Conservation (phyloP, 2,329 filamentous ascomycete species). For the Claviceps sp. region DNA sequence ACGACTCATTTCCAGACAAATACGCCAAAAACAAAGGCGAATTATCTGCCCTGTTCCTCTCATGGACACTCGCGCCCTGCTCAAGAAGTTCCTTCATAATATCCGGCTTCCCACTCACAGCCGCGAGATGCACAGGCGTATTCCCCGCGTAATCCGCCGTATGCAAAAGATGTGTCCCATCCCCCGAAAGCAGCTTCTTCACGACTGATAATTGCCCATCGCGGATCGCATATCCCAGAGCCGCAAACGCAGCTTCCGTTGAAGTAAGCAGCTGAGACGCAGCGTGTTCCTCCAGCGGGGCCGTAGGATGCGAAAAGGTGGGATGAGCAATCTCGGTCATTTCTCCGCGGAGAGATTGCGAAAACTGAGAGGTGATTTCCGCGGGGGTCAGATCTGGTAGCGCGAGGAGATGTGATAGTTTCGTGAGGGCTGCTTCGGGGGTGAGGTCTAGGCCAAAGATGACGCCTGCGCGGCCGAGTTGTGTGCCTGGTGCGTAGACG, state of each 20-base stretch:
- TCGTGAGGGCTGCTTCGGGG: constrained; percentile 79
- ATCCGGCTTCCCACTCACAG: constrained; percentile 37
- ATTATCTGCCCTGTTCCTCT: constrained; percentile 50
- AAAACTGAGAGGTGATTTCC: constrained; percentile 59
- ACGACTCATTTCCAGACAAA: constrained; percentile 40
- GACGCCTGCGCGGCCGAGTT: constrained; percentile 69
- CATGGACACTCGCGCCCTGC: constrained; percentile 53
- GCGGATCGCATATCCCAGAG: constrained; percentile 67
- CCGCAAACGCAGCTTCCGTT: constrained; percentile 54
- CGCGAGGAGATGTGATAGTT: constrained; percentile 75
- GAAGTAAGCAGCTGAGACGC: constrained; percentile 27
- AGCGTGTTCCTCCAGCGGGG: constrained; percentile 27
- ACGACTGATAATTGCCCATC: constrained; percentile 55
- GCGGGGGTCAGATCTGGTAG: constrained; percentile 46
- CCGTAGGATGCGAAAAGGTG: constrained; percentile 62
- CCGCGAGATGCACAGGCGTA: constrained; percentile 49
- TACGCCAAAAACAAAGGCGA: constrained; percentile 52
- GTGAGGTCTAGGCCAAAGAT: constrained; percentile 85
- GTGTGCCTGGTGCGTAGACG: constrained; percentile 64
- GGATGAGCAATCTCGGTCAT: constrained; percentile 64
- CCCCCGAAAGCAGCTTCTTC: constrained; percentile 51
- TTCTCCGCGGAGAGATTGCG: constrained; percentile 66
- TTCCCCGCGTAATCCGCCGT: constrained; percentile 72
- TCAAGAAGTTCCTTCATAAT: constrained; percentile 46
- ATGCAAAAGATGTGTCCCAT: constrained; percentile 54